A percentile compares a stretch with the other conserved stretches of the same genome.
These are phyloP conservation scores for Plasmodium inui DNA, from an alignment of 169 alveolate species.

Conservation along the genomic window DNA sequence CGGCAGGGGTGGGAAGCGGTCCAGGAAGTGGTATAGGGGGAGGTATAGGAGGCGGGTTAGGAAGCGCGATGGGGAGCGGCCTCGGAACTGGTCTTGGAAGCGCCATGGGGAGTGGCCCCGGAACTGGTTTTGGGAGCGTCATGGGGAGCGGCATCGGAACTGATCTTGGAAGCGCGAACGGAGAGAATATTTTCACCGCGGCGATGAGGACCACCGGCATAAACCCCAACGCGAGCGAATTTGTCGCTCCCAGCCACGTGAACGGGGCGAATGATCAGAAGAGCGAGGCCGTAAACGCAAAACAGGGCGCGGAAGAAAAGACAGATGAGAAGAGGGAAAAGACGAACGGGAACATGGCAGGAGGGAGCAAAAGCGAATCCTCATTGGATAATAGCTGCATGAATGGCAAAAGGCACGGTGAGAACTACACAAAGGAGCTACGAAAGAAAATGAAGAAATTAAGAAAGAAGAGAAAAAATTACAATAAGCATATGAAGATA, in stretches of 20 bases:
- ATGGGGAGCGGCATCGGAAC: not conserved
- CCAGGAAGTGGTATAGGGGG: not conserved
- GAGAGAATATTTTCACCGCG: not conserved
- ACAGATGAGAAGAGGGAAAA: not conserved
- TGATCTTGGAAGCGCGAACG: not conserved
- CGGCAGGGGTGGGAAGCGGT: not conserved
- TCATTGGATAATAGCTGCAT: not conserved
- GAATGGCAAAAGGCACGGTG: not conserved
- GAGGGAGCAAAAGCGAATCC: not conserved
- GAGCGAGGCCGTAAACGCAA: not conserved
- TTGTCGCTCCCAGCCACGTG: not conserved
- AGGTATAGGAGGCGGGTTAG: not conserved
- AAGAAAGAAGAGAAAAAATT: slow-evolving; percentile 18
- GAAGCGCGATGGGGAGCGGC: not conserved
- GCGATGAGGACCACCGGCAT: not conserved
- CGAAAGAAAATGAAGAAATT: not conserved
- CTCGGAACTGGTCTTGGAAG: not conserved
- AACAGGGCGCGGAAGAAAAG: not conserved
- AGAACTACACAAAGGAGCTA: not conserved
- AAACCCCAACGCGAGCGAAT: slow-evolving; percentile 2
- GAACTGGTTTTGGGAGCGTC: not conserved
- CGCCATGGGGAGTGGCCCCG: not conserved
- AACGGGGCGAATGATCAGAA: not conserved
- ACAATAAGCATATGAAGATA: slow-evolving; percentile 1
- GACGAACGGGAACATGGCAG: not conserved